phyloP scores from a whole-genome alignment of 352 stramenopile genomes.

The Phytophthora palmivora region DNA sequence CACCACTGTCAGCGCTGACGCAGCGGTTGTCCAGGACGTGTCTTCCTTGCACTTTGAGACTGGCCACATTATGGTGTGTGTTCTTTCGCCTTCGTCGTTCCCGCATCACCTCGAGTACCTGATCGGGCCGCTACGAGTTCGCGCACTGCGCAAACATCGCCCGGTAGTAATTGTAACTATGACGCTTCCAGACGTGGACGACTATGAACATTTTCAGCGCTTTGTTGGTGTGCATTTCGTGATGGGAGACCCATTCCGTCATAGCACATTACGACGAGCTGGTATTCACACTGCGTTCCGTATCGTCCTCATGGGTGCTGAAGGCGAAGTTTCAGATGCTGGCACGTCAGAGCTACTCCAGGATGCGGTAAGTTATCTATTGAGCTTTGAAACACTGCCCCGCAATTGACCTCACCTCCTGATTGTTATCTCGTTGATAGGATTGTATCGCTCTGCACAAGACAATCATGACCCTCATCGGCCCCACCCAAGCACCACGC shows the following conservation, averaged over 20 bases:
- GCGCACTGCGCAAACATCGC: constrained; percentile 68
- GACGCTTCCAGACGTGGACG: constrained; percentile 57
- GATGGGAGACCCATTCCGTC: constrained; percentile 68
- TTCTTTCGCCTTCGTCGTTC: constrained; percentile 65
- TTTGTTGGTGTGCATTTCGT: constrained; percentile 79
- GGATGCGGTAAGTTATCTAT: constrained; percentile 56
- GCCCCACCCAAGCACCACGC: constrained; percentile 54
- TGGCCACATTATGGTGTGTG: constrained; percentile 70
- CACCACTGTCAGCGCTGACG: constrained; percentile 21
- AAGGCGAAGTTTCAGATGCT: constrained; percentile 62
- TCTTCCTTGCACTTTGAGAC: constrained; percentile 46
- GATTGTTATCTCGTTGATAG: constrained; percentile 19
- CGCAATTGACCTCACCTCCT: background rate
- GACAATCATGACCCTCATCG: constrained; percentile 69
- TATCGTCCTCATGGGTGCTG: constrained; percentile 79
- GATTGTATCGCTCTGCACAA: constrained; percentile 82
- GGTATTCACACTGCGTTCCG: constrained; percentile 62
- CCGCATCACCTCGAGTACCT: constrained; percentile 85
- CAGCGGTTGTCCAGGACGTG: constrained; percentile 61
- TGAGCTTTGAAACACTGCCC: background rate
- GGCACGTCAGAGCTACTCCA: constrained; percentile 73
- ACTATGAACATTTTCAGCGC: constrained; percentile 64
- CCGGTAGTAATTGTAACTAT: constrained; percentile 71
- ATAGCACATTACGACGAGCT: constrained; percentile 55
- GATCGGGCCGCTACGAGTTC: constrained; percentile 76